Conservation (phyloP, 352 stramenopile genomes). For the Phytophthora podocarpi region DNA sequence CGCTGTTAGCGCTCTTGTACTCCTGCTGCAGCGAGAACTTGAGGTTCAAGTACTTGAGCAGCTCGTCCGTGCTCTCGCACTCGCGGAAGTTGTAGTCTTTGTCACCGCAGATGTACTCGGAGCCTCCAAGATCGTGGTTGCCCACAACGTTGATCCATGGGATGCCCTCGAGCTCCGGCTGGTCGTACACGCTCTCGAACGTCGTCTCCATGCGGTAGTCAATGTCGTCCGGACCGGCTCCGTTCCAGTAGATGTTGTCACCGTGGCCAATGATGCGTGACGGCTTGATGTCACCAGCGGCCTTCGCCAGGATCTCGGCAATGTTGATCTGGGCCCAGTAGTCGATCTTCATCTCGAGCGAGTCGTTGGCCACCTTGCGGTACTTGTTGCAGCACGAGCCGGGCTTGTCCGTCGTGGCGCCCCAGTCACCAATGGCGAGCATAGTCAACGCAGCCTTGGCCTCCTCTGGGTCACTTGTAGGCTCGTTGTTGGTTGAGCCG, state of each 20-base stretch:
- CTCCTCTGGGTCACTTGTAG: slow-evolving; percentile 63
- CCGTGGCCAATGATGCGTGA: slow-evolving; percentile 78
- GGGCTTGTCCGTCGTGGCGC: slow-evolving; percentile 84
- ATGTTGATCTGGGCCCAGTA: slow-evolving; percentile 89
- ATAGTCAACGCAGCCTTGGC: slow-evolving; percentile 69
- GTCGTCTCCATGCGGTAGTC: slow-evolving; percentile 84
- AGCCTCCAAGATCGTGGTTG: slow-evolving; percentile 89
- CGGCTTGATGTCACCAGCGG: slow-evolving; percentile 71
- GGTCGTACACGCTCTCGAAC: slow-evolving; percentile 88
- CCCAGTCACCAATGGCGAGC: slow-evolving; percentile 89
- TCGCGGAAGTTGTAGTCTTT: slow-evolving; percentile 88
- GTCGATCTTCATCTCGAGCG: slow-evolving; percentile 87
- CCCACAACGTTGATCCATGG: slow-evolving; percentile 88
- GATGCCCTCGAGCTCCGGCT: slow-evolving; percentile 70
- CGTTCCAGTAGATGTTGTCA: slow-evolving; percentile 92
- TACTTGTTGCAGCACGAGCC: slow-evolving; percentile 92
- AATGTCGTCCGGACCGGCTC: slow-evolving; percentile 75
- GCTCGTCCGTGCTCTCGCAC: slow-evolving; percentile 69
- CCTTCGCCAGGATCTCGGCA: slow-evolving; percentile 76
- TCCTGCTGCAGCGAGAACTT: slow-evolving; percentile 82
- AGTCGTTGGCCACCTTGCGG: slow-evolving; percentile 77
- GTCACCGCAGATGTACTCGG: slow-evolving; percentile 85
- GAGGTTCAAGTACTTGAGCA: slow-evolving; percentile 84
- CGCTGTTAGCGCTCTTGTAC: slow-evolving; percentile 81
- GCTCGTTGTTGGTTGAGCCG: slow-evolving; percentile 42